Evolutionary conservation across 345 rosid genomes (phyloP), one percentile per base, ranked within the genome.

Genomic region (Bruguiera parviflora): DNA sequence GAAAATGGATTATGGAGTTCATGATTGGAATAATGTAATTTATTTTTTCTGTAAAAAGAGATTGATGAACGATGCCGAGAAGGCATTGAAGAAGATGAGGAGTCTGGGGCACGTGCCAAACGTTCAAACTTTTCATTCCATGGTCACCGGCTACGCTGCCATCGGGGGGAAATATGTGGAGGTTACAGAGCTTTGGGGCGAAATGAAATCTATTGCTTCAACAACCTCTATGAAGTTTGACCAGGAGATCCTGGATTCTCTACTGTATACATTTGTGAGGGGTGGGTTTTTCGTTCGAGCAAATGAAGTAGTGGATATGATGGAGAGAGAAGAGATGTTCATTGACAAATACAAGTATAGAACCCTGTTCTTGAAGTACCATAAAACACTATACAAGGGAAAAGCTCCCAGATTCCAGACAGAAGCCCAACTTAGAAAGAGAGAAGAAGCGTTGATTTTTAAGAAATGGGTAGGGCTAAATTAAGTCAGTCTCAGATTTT

Each of bases 111-210:
- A 84, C 77, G 43, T 77, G 25, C 97, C 99, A 0, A 95, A 95
- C 71, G 96, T 96, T 66, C 96, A 89, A 72, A 95, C 99, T 11
- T 95, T 88, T 82, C 99, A 95, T 77, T 90, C 97, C 21, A 85
- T 92, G 96, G 96, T 92, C 52, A 92, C 92, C 6, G 96, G 90
- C 15, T 89, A 90, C 64, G 96, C 99, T 58, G 93, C 99, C 43
- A 63, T 90, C 29, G 96, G 96, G 58, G 89, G 93, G 15, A 95
- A 95, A 67, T 95, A 95, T 60, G 73, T 73, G 3, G 97, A 95
- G 83, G 99, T 95, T 37, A 81, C 99, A 10, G 96, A 92, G 74
- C 80, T 90, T 6, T 95, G 99, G 97, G 96, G 99, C 58, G 96
- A 92, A 81, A 90, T 95, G 99, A 95, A 90, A 75, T 79, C 89